These are phyloP conservation scores for Thelonectria rubi DNA, from an alignment of 2,329 filamentous ascomycete species.

Conservation along the genomic window DNA sequence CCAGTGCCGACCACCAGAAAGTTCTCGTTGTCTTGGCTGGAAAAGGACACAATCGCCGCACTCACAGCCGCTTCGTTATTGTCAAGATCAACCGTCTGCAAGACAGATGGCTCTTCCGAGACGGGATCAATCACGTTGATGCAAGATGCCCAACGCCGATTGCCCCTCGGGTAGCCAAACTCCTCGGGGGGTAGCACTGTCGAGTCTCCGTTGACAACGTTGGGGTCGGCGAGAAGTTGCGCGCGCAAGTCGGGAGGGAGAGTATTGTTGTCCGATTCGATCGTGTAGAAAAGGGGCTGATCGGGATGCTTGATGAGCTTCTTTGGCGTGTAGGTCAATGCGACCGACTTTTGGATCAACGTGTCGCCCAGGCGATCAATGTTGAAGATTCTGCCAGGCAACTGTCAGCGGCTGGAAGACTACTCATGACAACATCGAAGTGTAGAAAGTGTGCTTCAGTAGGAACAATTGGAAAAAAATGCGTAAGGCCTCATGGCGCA, in stretches of 20 bases:
- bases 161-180: slow-evolving; percentile 87
- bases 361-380: slow-evolving; percentile 88
- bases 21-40: slow-evolving; percentile 85
- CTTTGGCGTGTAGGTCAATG: slow-evolving; percentile 89
- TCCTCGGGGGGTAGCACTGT: slow-evolving; percentile 77
- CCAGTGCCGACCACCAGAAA: slow-evolving; percentile 96
- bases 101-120: slow-evolving; percentile 71
- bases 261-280: slow-evolving; percentile 93
- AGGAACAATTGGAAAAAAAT: slow-evolving; percentile 92
- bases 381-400: slow-evolving; percentile 77
- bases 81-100: slow-evolving; percentile 82
- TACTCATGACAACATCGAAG: slow-evolving; percentile 20
- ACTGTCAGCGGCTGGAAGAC: slow-evolving; percentile 46
- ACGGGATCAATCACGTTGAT: slow-evolving; percentile 91
- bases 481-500: slow-evolving; percentile 64
- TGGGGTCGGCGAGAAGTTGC: slow-evolving; percentile 77
- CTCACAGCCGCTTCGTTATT: slow-evolving; percentile 94
- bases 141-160: slow-evolving; percentile 93
- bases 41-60: slow-evolving; percentile 83
- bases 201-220: slow-evolving; percentile 76
- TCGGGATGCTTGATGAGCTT: slow-evolving; percentile 89
- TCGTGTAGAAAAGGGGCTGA: slow-evolving; percentile 89
- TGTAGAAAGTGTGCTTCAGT: slow-evolving; percentile 67
- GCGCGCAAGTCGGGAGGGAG: slow-evolving; percentile 80
- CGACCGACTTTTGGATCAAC: slow-evolving; percentile 84